These are phyloP conservation scores for Penicillium sp. DNA, from an alignment of 2,329 filamentous ascomycete genomes.

Conservation along the genomic window DNA sequence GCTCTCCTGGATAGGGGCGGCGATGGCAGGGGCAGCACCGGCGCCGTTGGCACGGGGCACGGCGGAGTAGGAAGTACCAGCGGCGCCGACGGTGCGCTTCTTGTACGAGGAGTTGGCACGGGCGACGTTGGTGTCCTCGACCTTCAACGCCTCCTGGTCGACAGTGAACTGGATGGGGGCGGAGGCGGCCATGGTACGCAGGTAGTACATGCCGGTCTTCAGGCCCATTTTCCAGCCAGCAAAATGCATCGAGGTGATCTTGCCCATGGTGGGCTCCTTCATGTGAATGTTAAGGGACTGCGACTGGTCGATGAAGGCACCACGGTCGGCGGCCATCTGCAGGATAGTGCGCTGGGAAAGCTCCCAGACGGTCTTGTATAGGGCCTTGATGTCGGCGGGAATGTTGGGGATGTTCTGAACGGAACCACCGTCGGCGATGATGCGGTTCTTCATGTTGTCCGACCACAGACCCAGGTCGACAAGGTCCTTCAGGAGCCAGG, in stretches of 20 bases:
- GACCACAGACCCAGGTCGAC: slow-evolving; percentile 98
- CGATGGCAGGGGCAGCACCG: slow-evolving; percentile 56
- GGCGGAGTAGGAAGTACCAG: slow-evolving; percentile 55
- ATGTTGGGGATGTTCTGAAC: slow-evolving; percentile 98
- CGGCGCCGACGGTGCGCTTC: slow-evolving; percentile 62
- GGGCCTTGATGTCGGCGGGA: slow-evolving; percentile 85
- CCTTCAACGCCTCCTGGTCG: slow-evolving; percentile 89
- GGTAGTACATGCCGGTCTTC: slow-evolving; percentile 99
- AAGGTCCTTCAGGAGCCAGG: slow-evolving; percentile 95
- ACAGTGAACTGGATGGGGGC: slow-evolving; percentile 99
- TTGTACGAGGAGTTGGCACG: slow-evolving; percentile 57
- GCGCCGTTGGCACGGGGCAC: slow-evolving; percentile 65
- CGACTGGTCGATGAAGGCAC: slow-evolving; percentile 97
- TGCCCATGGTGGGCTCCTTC: slow-evolving; percentile 99
- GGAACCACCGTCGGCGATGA: slow-evolving; percentile 93
- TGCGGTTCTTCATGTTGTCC: slow-evolving; percentile 99
- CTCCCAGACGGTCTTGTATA: slow-evolving; percentile 99
- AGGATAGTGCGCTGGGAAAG: slow-evolving; percentile 93
- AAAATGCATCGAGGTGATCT: slow-evolving; percentile 99
- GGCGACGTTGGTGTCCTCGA: slow-evolving; percentile 74
- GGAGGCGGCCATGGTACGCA: slow-evolving; percentile 93
- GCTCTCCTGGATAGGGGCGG: slow-evolving; percentile 14
- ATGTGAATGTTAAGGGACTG: slow-evolving; percentile 99
- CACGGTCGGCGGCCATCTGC: slow-evolving; percentile 97
- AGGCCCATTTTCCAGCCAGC: slow-evolving; percentile 97